These are phyloP conservation scores for Yarrowia hollandica DNA, from an alignment of 805 yeast genomes.

Conservation along the genomic window DNA sequence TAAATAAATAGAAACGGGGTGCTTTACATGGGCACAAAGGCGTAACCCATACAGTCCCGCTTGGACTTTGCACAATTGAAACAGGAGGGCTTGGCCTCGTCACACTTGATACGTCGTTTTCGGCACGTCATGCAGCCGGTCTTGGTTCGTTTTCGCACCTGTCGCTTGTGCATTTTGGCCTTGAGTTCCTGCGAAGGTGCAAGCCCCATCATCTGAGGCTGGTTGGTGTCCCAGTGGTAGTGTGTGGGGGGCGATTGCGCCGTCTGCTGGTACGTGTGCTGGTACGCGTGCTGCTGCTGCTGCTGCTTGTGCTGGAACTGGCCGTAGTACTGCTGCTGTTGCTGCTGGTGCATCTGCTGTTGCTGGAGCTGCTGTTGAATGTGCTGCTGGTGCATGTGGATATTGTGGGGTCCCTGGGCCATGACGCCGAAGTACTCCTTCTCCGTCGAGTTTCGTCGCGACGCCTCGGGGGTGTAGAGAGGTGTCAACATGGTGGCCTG, in stretches of 20 bases:
- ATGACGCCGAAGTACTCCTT: constrained; percentile 11
- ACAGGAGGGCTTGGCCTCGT: constrained; percentile 70
- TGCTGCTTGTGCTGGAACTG: neutral
- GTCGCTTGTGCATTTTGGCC: constrained; percentile 22
- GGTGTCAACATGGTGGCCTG: constrained; percentile 2
- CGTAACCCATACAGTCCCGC: constrained; percentile 70
- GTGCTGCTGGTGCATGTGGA: neutral
- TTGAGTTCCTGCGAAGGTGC: constrained; percentile 9
- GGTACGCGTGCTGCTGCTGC: neutral
- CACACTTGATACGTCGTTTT: constrained; percentile 70
- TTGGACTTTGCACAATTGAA: constrained; percentile 64
- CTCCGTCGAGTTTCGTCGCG: constrained; percentile 10
- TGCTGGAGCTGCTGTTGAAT: constrained; percentile 15
- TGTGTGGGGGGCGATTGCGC: neutral
- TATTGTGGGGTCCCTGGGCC: neutral
- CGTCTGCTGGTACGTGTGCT: neutral
- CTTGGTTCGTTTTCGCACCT: constrained; percentile 55
- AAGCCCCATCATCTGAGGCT: neutral
- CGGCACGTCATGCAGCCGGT: constrained; percentile 78
- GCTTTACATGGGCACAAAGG: neutral
- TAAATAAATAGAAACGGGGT: neutral
- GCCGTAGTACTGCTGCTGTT: constrained; percentile 2
- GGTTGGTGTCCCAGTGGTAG: constrained; percentile 6
- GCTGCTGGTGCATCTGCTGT: constrained; percentile 11
- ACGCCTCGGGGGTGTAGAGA: constrained; percentile 23